Conservation (phyloP, 345 rosid species). For the Arabis alpina region DNA sequence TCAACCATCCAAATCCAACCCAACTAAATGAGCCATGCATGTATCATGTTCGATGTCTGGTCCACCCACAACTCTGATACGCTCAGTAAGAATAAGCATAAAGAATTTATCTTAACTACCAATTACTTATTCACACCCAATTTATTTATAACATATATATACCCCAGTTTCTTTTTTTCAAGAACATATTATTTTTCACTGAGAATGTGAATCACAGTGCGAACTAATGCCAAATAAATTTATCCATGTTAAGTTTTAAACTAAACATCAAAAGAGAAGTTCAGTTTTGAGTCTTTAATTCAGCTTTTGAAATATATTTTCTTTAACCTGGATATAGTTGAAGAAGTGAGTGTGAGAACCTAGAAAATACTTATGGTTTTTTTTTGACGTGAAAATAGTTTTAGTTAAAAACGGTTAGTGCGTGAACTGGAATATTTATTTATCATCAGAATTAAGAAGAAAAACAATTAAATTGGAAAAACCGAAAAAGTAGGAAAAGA, state of each 20-base stretch:
- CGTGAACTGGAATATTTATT: not conserved
- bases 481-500: not conserved
- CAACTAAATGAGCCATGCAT: conserved; percentile 36
- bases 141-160: not conserved
- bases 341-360: not conserved
- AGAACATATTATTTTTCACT: not conserved
- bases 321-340: not conserved
- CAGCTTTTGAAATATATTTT: too few relatives aligned
- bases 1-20: conserved; percentile 36
- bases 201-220: not conserved
- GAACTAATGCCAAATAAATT: too few relatives aligned
- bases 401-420: conserved; percentile 33
- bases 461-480: not conserved
- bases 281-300: too few relatives aligned
- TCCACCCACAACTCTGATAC: conserved; percentile 29
- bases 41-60: conserved; percentile 23
- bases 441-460: not conserved
- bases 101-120: not conserved
- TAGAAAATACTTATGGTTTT: too few relatives aligned
- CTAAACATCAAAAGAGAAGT: too few relatives aligned
- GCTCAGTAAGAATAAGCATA: conserved; percentile 31
- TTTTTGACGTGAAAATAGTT: not conserved
- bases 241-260: too few relatives aligned
- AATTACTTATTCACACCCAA: not conserved
- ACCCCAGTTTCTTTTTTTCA: not conserved